Base-by-base conservation (phyloP, 78 protist species). In the Diacronema lutheri region DNA sequence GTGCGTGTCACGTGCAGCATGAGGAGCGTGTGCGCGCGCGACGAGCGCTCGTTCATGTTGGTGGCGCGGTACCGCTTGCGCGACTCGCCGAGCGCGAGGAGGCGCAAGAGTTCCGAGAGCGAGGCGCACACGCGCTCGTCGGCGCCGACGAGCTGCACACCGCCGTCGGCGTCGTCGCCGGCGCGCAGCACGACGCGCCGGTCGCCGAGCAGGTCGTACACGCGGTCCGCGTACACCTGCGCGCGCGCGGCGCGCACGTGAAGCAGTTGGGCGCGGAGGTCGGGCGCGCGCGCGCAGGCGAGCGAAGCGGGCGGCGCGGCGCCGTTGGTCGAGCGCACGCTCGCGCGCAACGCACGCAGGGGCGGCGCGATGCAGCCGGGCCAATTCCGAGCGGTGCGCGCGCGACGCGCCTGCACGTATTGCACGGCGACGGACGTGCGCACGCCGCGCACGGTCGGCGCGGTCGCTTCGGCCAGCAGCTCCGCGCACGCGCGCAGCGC, bases 1-100 rank as follows among this genome's bases (percentile, higher is more conserved):
- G 58, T 41, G 6, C 61, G 14, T 44, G 83, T 31, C 31, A 11
- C 64, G 55, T n/a, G 21, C 41, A 81, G 35, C 41, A 65, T n/a
- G 44, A 81, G 66, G 65, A 81, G 33, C 26, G 86, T 81, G 86
- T 81, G 86, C 23, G 86, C 86, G 44, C 86, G 73, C 29, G 60
- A 40, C 46, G 78, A 65, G 7, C 65, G 21, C 66, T 81, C 78
- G 62, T 81, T 81, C 86, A 81, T 81, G 20, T 62, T 66, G 37
- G 86, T 81, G 13, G 86, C 86, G 31, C 44, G 58, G 33, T 29
- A n/a, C 25, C 77, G 86, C 86, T 81, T 81, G 62, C 29, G 60
- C 61, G 20, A 29, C 62, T 81, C 86, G 33, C 86, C 86, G 50
- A 35, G 41, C 23, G 38, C 37, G 10, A 82, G 35, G 29, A 82